Evolutionary conservation across 2,329 filamentous ascomycete genomes (phyloP), one percentile per base, ranked within the genome.

Genomic region (Sarocladium kiliense): DNA sequence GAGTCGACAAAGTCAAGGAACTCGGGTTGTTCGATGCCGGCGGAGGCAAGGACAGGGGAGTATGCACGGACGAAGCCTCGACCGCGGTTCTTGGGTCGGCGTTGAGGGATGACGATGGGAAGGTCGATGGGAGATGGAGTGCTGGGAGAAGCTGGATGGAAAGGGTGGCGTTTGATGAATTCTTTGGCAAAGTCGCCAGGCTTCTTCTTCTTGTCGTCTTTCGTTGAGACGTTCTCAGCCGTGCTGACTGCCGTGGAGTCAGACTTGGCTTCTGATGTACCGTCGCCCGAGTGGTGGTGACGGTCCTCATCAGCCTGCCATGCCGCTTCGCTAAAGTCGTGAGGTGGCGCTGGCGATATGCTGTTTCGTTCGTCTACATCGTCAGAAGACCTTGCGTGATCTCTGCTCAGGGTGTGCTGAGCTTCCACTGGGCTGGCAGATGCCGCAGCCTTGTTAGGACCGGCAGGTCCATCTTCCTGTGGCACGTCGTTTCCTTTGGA

Each of bases 61-160:
- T 82, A 82, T 0, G 76, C 79, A n/a, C 74, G 71, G 3, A 81
- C 67, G 58, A 82, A 81, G 0, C 79, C 80, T 12, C 79, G 70
- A 1, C 65, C 62, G 53, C 75, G 75, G 30, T 72, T 68, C 27
- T 73, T 69, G 1, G 79, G 79, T 11, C 80, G 72, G 2, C 79
- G 67, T 56, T 82, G 80, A 0, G 78, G 76, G 3, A 82, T 63
- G 21, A 82, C 73, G 21, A 82, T 75, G 0, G 78, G 77, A 50
- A 70, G 68, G n/a, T 71, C 66, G 2, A 77, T 62, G 41, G 25
- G 11, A 27, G n/a, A 6, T 16, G 18, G 18, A 45, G 49, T 11
- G 25, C 1, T 12, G 41, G 39, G 2, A 25, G 37, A 14, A 16
- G 45, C 36, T 39, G 19, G 3, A 11, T 51, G 2, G 45, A 44